Percentiles rank a stretch among this genome's conserved stretches.
Conservation (phyloP, 1,139 yeast genomes). For the Geotrichum europaeum region DNA sequence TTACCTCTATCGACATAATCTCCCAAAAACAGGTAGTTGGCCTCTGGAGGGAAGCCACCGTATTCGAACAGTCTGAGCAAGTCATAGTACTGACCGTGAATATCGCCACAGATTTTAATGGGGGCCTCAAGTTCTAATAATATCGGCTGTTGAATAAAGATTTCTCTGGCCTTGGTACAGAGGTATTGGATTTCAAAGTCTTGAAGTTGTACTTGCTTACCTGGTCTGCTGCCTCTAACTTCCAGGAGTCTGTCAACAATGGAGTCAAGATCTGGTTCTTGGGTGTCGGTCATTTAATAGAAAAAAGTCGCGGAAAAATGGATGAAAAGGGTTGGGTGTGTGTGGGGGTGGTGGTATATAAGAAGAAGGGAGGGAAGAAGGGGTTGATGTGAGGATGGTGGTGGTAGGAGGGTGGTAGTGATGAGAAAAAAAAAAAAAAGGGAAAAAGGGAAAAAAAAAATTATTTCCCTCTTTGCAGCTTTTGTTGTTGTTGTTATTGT, state of each 20-base stretch:
- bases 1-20: constrained; percentile 97
- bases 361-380: not conserved
- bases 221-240: constrained; percentile 97
- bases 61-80: constrained; percentile 83
- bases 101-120: constrained; percentile 88
- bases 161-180: constrained; percentile 96
- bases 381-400: not conserved
- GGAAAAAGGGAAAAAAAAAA: constrained; percentile 2
- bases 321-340: not conserved
- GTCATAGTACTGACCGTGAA: constrained; percentile 95
- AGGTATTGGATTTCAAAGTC: constrained; percentile 93
- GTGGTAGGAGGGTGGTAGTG: constrained; percentile 5
- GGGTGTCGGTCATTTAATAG: constrained; percentile 48
- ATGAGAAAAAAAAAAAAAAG: not conserved
- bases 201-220: constrained; percentile 88
- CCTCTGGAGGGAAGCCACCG: constrained; percentile 97
- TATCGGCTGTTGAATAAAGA: constrained; percentile 95
- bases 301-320: not conserved
- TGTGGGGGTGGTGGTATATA: not conserved
- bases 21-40: constrained; percentile 86
- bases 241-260: constrained; percentile 94
- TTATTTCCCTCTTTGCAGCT: not conserved
- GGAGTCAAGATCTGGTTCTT: constrained; percentile 93
- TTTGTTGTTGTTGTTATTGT: not conserved
- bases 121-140: constrained; percentile 95